These are phyloP conservation scores for Kluyveromyces aestuarii DNA, from an alignment of 805 yeast species.

Conservation along the genomic window DNA sequence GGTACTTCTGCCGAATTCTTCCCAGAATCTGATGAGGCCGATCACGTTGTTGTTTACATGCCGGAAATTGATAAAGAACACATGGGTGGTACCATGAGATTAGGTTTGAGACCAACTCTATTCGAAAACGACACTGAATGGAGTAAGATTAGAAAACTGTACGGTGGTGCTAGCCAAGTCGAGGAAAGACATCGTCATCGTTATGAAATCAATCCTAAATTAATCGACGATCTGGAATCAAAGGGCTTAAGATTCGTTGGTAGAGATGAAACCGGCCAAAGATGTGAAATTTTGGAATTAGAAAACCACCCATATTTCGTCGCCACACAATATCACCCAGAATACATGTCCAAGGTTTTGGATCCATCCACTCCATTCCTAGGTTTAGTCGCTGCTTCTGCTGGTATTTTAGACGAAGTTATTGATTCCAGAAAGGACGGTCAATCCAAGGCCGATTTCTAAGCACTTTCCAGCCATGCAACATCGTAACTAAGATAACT, in stretches of 20 bases:
- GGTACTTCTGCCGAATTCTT: slow-evolving; percentile 82
- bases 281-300: slow-evolving; percentile 92
- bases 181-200: slow-evolving; percentile 97
- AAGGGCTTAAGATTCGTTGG: slow-evolving; percentile 87
- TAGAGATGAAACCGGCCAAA: slow-evolving; percentile 76
- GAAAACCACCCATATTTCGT: slow-evolving; percentile 82
- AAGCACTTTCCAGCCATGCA: neutral
- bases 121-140: slow-evolving; percentile 61
- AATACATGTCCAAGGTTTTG: slow-evolving; percentile 89
- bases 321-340: slow-evolving; percentile 98
- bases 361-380: slow-evolving; percentile 95
- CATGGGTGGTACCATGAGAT: slow-evolving; percentile 98
- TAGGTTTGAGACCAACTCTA: slow-evolving; percentile 85
- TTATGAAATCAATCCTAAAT: slow-evolving; percentile 89
- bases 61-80: slow-evolving; percentile 95
- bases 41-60: slow-evolving; percentile 83
- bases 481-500: no score
- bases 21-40: slow-evolving; percentile 48
- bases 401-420: slow-evolving; percentile 69
- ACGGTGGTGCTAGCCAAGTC: slow-evolving; percentile 61
- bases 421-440: slow-evolving; percentile 31
- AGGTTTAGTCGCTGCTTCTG: slow-evolving; percentile 91
- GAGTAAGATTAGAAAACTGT: slow-evolving; percentile 66
- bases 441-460: slow-evolving; percentile 24
- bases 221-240: slow-evolving; percentile 60